Evolutionary conservation across 768 basidiomycete species (phyloP).

Genomic region (Lactarius hengduanensis): DNA sequence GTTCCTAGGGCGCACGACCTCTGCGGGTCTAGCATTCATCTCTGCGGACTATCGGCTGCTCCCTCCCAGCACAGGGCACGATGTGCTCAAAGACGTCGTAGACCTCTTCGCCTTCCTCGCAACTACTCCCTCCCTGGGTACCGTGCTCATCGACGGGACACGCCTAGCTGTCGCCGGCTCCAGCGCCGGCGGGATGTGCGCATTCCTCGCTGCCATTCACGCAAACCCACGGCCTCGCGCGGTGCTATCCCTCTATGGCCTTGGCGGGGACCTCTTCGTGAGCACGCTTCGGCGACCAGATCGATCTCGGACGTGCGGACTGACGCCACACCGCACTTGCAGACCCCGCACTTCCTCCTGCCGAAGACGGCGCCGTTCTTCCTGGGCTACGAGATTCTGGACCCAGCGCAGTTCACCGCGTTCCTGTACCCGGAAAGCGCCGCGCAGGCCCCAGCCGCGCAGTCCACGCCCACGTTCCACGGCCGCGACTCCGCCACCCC

Average conservation of each 20-base stretch:
- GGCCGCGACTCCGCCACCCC: slow-evolving; percentile 46
- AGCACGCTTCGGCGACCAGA: slow-evolving; percentile 18
- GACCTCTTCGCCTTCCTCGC: slow-evolving; percentile 53
- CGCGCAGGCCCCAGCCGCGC: slow-evolving; percentile 35
- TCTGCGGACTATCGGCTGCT: slow-evolving; percentile 64
- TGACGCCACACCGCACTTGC: background rate
- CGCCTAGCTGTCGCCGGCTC: slow-evolving; percentile 54
- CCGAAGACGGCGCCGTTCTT: slow-evolving; percentile 53
- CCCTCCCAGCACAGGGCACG: slow-evolving; percentile 51
- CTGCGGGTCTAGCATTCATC: slow-evolving; percentile 54
- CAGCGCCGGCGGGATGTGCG: slow-evolving; percentile 63
- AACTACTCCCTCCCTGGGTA: background rate
- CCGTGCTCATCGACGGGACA: slow-evolving; percentile 40
- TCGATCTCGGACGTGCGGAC: background rate
- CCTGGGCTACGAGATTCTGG: slow-evolving; percentile 53
- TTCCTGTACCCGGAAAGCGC: slow-evolving; percentile 46
- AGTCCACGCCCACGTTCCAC: slow-evolving; percentile 50
- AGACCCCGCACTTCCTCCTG: slow-evolving; percentile 52
- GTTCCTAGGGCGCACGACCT: slow-evolving; percentile 44
- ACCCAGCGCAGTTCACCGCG: slow-evolving; percentile 45
- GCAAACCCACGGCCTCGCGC: slow-evolving; percentile 53
- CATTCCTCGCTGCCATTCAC: slow-evolving; percentile 58
- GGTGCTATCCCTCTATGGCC: slow-evolving; percentile 57
- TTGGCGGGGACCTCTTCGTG: slow-evolving; percentile 59
- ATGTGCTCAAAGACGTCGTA: slow-evolving; percentile 56